Conservation (phyloP, 306 rosid genomes). For the Malus orientalis region DNA sequence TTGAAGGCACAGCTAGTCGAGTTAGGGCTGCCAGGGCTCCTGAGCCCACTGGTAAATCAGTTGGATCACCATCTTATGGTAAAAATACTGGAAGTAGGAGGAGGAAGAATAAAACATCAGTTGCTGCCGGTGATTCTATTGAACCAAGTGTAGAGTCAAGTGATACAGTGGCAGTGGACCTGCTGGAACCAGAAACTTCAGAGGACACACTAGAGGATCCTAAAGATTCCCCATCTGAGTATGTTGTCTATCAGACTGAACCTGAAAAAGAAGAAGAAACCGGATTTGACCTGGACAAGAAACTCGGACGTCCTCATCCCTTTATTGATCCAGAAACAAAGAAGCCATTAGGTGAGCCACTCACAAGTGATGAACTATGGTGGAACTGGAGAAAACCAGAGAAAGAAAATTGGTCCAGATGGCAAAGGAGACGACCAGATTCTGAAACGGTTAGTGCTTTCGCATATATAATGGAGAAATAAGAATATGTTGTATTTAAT, state of each 20-base stretch:
- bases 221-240: constrained; percentile 52
- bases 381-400: constrained; percentile 97
- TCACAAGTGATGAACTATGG: constrained; percentile 74
- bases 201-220: constrained; percentile 54
- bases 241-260: constrained; percentile 69
- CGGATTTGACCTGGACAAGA: constrained; percentile 60
- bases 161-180: constrained; percentile 14
- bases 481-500: background rate
- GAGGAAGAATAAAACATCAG: constrained; percentile 56
- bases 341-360: constrained; percentile 62
- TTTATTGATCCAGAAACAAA: constrained; percentile 69
- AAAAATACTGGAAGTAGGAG: constrained; percentile 93
- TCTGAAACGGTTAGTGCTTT: constrained; percentile 71
- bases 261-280: constrained; percentile 55
- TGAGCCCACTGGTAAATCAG: constrained; percentile 58
- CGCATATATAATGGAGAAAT: background rate
- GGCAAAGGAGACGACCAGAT: constrained; percentile 96
- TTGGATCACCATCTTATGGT: constrained; percentile 82
- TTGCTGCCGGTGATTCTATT: constrained; percentile 26
- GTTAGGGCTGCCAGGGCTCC: constrained; percentile 89
- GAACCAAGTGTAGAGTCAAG: constrained; percentile 24
- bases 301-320: constrained; percentile 75
- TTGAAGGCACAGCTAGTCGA: constrained; percentile 83
- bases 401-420: constrained; percentile 90
- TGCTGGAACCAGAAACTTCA: constrained; percentile 24